phyloP scores from a whole-genome alignment of 805 yeast species.

The Wickerhamomyces kurtzmanii region DNA sequence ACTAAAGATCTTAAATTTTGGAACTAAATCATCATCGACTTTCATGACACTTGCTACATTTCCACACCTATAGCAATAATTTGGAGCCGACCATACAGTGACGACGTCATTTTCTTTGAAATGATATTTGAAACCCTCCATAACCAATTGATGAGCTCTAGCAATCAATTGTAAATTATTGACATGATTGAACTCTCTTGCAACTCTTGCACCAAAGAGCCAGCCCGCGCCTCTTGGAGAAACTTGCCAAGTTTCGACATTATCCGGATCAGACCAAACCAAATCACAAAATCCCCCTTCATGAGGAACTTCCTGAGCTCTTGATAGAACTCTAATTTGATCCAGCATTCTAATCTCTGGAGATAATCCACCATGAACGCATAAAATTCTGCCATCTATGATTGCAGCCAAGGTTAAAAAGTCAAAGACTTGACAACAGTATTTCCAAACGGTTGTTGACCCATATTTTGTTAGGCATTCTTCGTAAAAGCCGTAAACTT shows the following conservation, averaged over 20 bases:
- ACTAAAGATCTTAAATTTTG: conserved; percentile 86
- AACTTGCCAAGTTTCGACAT: conserved; percentile 97
- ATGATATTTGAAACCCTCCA: conserved; percentile 97
- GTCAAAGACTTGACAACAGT: conserved; percentile 94
- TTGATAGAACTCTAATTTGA: conserved; percentile 84
- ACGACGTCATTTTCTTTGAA: conserved; percentile 95
- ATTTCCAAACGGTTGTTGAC: conserved; percentile 91
- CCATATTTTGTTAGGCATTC: conserved; percentile 92
- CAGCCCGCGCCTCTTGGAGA: conserved; percentile 98
- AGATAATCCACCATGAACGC: conserved; percentile 96
- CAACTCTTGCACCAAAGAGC: conserved; percentile 91
- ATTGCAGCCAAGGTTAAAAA: conserved; percentile 91
- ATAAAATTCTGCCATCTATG: conserved; percentile 85
- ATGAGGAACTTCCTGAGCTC: conserved; percentile 98
- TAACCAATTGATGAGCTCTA: conserved; percentile 94
- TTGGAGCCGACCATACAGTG: conserved; percentile 97
- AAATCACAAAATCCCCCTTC: conserved; percentile 98
- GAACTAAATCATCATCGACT: conserved; percentile 77
- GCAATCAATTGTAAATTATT: conserved; percentile 85
- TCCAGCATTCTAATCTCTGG: conserved; percentile 97
- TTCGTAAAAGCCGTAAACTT: conserved; percentile 95
- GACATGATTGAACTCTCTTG: conserved; percentile 92
- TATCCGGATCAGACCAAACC: conserved; percentile 97
- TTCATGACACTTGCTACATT: conserved; percentile 98
- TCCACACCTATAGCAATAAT: conserved; percentile 95